A percentile compares a stretch with the other conserved stretches of the same genome.
Evolutionary conservation across 2,329 filamentous ascomycete species (phyloP).

Genomic region (Phialocephala subalpina): DNA sequence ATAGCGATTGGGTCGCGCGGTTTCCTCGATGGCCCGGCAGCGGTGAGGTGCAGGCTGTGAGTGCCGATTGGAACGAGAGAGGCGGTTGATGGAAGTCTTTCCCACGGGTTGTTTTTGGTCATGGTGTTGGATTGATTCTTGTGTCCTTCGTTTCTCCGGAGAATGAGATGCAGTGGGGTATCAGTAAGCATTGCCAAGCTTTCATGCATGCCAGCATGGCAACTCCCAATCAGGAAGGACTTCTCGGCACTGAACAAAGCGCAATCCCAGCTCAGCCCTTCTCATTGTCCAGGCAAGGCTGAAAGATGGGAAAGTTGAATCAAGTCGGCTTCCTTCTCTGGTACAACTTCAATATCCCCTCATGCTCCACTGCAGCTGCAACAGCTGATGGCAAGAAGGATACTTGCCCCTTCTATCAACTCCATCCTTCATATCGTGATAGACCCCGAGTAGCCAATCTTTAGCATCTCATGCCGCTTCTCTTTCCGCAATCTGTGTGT

Average conservation of each 20-base stretch:
- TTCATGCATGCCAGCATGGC: background rate
- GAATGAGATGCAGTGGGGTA: background rate
- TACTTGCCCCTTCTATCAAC: too few species aligned
- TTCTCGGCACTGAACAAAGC: background rate
- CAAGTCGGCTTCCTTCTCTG: too few species aligned
- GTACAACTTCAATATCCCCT: too few species aligned
- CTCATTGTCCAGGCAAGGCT: too few species aligned
- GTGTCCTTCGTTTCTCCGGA: background rate
- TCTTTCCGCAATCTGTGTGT: conserved; percentile 2
- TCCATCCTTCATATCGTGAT: background rate
- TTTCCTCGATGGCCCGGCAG: conserved; percentile 18
- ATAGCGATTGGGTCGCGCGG: conserved; percentile 19
- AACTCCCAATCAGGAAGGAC: background rate
- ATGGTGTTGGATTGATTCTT: background rate
- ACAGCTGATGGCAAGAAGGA: background rate
- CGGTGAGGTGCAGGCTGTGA: conserved; percentile 26
- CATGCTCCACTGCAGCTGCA: too few species aligned
- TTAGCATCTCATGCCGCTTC: background rate
- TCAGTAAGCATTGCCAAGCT: background rate
- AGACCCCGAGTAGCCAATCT: background rate
- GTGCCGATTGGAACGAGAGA: conserved; percentile 27
- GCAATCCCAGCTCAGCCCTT: too few species aligned
- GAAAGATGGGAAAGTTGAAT: too few species aligned
- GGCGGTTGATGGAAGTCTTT: background rate
- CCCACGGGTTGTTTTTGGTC: background rate